Base-by-base conservation (phyloP, 2,329 filamentous ascomycete genomes). In the Emergomyces pasteurianus region DNA sequence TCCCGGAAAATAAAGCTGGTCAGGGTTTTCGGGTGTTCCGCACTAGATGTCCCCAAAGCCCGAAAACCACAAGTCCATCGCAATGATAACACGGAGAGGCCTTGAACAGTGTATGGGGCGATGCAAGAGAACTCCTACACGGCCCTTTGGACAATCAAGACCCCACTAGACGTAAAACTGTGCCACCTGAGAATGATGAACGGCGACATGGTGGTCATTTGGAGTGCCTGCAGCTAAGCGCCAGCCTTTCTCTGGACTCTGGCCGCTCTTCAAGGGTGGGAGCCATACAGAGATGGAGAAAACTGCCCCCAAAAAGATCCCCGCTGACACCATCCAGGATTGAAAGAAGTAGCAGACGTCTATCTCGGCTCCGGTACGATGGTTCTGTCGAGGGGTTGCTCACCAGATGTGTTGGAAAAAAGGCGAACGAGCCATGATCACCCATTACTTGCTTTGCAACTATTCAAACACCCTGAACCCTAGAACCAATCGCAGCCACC, bases 171-270 rank as follows among this genome's bases (percentile, higher is more conserved):
- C 12, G 26, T 23, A 36, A n/a, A 21, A 59, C 58, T 59, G 58
- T 59, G 58, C 58, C 58, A 59, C 47, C 26, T 59, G 58, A 59
- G 49, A 59, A 59, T 38, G 47, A 26, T 53, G 36, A 54, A 31
- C 40, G 46, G 36, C 34, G 31, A 40, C 56, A 46, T 58, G 40
- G 42, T 50, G 58, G 46, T 53, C 14, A 26, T 36, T 34, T 50
- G 46, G 49, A 31, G 34, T 18, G 23, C 42, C 46, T 59, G 58
- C 58, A 59, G 36, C 47, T 59, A 59, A 53, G 58, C 58, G 58
- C 58, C 58, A 28, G 58, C 57, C 57, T 28, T 46, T 58, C 21
- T 47, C n/a, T 38, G 5, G n/a, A 55, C 54, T 34, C 40, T 18
- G 40, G 40, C 54, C 28, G 40, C 53, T n/a, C 23, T 21, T 46